phyloP scores from a whole-genome alignment of 768 basidiomycete species.

The Lentinula guzmanii region DNA sequence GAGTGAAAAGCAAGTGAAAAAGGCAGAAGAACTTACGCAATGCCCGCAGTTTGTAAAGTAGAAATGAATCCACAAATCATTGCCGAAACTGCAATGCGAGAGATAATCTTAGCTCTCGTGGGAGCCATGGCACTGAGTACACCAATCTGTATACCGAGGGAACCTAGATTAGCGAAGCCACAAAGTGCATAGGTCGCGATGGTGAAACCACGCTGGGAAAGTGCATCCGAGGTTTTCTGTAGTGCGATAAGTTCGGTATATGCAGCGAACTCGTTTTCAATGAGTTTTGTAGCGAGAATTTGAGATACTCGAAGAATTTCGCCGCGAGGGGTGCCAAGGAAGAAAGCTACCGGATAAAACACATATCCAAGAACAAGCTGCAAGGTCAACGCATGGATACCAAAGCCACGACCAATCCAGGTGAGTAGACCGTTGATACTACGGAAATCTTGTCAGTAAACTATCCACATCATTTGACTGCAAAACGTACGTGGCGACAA shows the following conservation, averaged over 20 bases:
- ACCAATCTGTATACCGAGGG: conserved; percentile 82
- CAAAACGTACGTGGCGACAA: conserved; percentile 52
- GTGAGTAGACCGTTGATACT: conserved; percentile 81
- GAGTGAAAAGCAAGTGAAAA: conserved; percentile 15
- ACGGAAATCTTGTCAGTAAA: not conserved
- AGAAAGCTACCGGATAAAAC: conserved; percentile 84
- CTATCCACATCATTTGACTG: not conserved
- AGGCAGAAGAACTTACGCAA: conserved; percentile 37
- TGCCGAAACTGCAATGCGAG: conserved; percentile 59
- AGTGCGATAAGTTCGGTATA: conserved; percentile 56
- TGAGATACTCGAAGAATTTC: conserved; percentile 80
- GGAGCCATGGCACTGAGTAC: conserved; percentile 69
- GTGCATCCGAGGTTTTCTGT: conserved; percentile 31
- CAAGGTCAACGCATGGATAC: conserved; percentile 75
- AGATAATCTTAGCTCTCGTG: conserved; percentile 63
- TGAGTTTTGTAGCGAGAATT: conserved; percentile 80
- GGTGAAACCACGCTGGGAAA: conserved; percentile 69
- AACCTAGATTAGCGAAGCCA: conserved; percentile 86
- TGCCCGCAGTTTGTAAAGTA: conserved; percentile 53
- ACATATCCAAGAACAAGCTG: conserved; percentile 83
- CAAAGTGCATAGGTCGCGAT: conserved; percentile 86
- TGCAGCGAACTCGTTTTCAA: conserved; percentile 84
- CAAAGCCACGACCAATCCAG: conserved; percentile 85
- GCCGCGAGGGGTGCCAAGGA: conserved; percentile 69
- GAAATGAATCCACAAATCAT: conserved; percentile 69